Conservation (phyloP, 345 rosid genomes). For the Salix viminalis region DNA sequence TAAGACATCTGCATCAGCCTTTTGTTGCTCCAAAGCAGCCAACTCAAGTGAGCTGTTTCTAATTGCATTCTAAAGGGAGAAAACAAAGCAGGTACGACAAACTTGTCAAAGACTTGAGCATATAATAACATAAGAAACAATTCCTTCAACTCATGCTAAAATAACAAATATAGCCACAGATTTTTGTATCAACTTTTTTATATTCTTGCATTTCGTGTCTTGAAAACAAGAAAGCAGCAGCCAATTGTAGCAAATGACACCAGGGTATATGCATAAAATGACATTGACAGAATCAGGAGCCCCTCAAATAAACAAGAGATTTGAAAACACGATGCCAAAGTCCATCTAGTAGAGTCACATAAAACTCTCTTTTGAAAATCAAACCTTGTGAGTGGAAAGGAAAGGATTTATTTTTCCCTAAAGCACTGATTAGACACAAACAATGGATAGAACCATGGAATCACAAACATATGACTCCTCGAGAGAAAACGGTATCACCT, state of each 20-base stretch:
- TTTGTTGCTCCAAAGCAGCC: constrained; percentile 78
- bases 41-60: constrained; percentile 55
- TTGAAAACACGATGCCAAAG: background rate
- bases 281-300: background rate
- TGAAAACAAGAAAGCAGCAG: background rate
- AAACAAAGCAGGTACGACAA: constrained; percentile 4
- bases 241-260: background rate
- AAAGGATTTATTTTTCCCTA: background rate
- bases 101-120: background rate
- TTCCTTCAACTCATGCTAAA: background rate
- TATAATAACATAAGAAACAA: background rate
- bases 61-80: constrained; percentile 44
- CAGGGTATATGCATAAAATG: background rate
- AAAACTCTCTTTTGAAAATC: background rate
- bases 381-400: background rate
- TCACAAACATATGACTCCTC: background rate
- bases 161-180: background rate
- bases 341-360: background rate
- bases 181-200: background rate
- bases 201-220: no score
- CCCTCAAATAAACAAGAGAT: background rate
- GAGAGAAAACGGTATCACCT: background rate
- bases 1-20: constrained; percentile 62
- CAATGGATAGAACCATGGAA: background rate
- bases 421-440: background rate